Evolutionary conservation across 345 rosid species (phyloP).

Genomic region (Lenwebbia sp.): DNA sequence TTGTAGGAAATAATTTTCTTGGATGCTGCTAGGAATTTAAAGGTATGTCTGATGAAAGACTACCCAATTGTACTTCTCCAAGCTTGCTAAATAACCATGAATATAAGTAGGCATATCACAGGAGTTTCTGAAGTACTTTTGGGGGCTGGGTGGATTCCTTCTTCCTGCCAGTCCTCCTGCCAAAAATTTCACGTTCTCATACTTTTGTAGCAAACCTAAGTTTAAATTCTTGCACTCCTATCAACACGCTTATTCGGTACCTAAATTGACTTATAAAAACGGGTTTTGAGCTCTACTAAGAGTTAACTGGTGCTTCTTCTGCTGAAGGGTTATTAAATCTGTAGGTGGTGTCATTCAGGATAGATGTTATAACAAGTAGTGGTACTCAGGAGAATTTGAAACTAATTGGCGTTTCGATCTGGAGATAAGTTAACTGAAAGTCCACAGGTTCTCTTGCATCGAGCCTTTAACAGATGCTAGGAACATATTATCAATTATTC

Average conservation of each 20-base stretch:
- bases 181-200: neutral
- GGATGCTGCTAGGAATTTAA: slow-evolving; percentile 37
- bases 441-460: neutral
- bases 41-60: slow-evolving; percentile 29
- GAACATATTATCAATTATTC: neutral
- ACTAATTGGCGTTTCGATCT: neutral
- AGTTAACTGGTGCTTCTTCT: neutral
- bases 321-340: neutral
- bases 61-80: neutral
- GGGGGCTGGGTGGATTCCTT: neutral
- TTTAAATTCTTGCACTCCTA: neutral
- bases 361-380: neutral
- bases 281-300: neutral
- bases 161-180: neutral
- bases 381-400: neutral
- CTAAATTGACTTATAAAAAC: neutral
- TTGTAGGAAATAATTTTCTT: slow-evolving; percentile 79
- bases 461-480: neutral
- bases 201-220: neutral
- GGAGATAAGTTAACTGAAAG: neutral
- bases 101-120: neutral
- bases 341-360: neutral
- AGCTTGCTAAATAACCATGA: neutral
- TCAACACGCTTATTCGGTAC: neutral
- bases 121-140: neutral